phyloP scores from a whole-genome alignment of 2,329 filamentous ascomycete species.

The Epichloe scottii region DNA sequence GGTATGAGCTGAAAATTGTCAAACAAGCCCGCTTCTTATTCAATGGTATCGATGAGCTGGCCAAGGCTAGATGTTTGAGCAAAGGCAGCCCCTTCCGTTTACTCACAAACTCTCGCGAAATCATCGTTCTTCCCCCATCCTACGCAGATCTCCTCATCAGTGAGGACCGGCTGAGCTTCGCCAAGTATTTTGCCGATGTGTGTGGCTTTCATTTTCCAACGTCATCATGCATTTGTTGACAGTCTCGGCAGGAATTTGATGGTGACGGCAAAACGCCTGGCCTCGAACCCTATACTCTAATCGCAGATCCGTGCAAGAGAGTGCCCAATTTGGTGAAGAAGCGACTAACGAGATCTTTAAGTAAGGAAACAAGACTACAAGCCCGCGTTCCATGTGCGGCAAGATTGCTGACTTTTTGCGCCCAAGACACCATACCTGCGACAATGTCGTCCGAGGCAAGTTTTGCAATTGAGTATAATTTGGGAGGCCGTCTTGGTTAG shows the following conservation, averaged over 20 bases:
- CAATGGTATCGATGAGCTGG: constrained; percentile 5
- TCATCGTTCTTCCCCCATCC: constrained; percentile 6
- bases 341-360: constrained; percentile 6
- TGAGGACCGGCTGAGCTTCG: constrained; percentile 6
- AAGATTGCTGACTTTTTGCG: background rate
- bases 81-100: constrained; percentile 4
- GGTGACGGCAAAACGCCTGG: constrained; percentile 7
- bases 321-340: constrained; percentile 5
- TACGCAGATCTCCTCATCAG: constrained; percentile 5
- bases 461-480: constrained; percentile 6
- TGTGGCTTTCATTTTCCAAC: background rate
- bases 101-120: constrained; percentile 8
- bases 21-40: constrained; percentile 5
- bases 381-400: background rate
- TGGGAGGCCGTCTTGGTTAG: background rate
- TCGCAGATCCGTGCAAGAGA: constrained; percentile 6
- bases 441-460: constrained; percentile 7
- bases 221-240: background rate
- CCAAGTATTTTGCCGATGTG: constrained; percentile 7
- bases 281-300: constrained; percentile 6
- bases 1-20: constrained; percentile 6
- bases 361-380: background rate
- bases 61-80: constrained; percentile 3
- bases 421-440: constrained; percentile 2
- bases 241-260: constrained; percentile 5